Base-by-base conservation (phyloP, 768 basidiomycete species). In the Chalciporus piperatus region DNA sequence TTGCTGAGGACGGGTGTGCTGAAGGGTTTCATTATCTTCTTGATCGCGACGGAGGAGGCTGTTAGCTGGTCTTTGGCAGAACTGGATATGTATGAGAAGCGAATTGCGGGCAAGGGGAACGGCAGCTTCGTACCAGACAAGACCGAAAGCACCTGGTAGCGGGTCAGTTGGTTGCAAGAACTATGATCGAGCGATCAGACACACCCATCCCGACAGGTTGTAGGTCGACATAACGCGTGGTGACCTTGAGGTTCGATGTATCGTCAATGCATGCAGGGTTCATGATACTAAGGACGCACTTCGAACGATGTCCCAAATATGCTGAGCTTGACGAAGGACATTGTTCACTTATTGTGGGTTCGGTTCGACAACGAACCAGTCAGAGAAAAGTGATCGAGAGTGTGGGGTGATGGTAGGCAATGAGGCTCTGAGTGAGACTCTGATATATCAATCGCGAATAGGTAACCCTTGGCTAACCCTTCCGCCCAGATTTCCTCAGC, bases 1-100 rank as follows among this genome's bases (percentile, higher is more conserved):
- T 98, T 98, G 71, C 87, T 88, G 61, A 99, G 79, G n/a, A 99
- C 97, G 17, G 97, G 95, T 6, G 97, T 98, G 68, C 89, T 91
- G 76, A 99, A 99, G 7, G 97, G 97, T 72, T 99, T 99, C 96
- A 98, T 98, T 77, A 98, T 99, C 84, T 98, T 98, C 83, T 99
- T 99, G 77, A 99, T 95, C 64, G 97, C 97, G 51, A 96, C 95
- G 16, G 92, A 89, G 41, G 92, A 83, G 38, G 84, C 89, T 9
- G 93, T 96, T 48, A 98, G 82, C 71, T 98, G 95, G 70, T 96
- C 91, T 71, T 94, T 95, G 30, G 92, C 89, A 16, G 93, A 95
- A 64, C 94, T 96, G 60, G 37, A 52, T 33, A 48, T 16, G 28
- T 37, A 48, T 68, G 45, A 68, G 58, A 28, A 17, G 25, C 10